phyloP scores from a whole-genome alignment of 2,329 filamentous ascomycete genomes.

The Trichoderma hamatum region DNA sequence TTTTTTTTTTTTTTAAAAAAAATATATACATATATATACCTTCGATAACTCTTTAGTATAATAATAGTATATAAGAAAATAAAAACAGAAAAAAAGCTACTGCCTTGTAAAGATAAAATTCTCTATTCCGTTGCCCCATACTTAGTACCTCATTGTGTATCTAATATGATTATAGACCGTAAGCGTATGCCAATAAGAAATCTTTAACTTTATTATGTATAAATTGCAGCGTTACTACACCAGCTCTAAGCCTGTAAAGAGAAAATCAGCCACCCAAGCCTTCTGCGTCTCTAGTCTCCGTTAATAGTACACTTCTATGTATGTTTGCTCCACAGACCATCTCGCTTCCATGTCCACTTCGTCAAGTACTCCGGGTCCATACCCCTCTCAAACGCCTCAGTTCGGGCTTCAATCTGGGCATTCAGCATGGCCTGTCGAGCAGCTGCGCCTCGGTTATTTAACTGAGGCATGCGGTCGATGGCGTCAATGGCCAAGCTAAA shows the following conservation, averaged over 20 bases:
- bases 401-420: conserved; percentile 64
- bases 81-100: no score
- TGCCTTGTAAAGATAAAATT: no score
- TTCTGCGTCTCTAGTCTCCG: not conserved
- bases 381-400: conserved; percentile 69
- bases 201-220: not conserved
- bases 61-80: no score
- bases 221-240: not conserved
- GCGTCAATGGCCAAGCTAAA: conserved; percentile 78
- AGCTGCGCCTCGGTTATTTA: conserved; percentile 65
- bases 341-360: conserved; percentile 66
- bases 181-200: not conserved
- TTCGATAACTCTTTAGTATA: no score
- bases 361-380: conserved; percentile 68
- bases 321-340: conserved; percentile 41
- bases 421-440: conserved; percentile 67
- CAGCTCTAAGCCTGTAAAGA: conserved; percentile 6
- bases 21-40: no score
- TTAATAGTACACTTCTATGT: conserved; percentile 17
- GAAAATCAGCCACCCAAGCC: not conserved
- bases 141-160: no score
- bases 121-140: no score
- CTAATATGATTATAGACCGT: no score
- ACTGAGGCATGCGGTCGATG: conserved; percentile 65
- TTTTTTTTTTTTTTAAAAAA: no score